These are phyloP conservation scores for Lecanicillium sp. DNA, from an alignment of 2,329 filamentous ascomycete genomes.

Conservation along the genomic window DNA sequence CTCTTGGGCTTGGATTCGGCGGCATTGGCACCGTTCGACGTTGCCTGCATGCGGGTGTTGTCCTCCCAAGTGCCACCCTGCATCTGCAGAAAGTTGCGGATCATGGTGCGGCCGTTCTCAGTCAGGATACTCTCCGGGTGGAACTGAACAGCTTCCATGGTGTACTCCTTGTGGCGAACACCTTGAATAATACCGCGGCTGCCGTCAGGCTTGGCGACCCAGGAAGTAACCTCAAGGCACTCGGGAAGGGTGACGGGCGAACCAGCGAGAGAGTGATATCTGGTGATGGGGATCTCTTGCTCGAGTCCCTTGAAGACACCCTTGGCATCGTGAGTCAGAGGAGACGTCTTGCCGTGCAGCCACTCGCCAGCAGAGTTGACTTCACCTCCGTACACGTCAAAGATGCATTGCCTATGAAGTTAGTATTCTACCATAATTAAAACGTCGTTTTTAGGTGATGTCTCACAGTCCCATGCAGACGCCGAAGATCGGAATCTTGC, in stretches of 20 bases:
- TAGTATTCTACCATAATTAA: neutral
- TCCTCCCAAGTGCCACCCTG: slow-evolving; percentile 88
- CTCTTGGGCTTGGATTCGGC: slow-evolving; percentile 46
- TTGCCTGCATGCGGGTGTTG: slow-evolving; percentile 54
- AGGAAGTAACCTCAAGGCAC: slow-evolving; percentile 84
- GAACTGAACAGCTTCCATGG: slow-evolving; percentile 95
- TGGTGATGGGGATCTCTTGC: slow-evolving; percentile 78
- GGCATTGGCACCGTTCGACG: slow-evolving; percentile 22
- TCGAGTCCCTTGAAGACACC: slow-evolving; percentile 83
- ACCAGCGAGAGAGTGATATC: slow-evolving; percentile 94
- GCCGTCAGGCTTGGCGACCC: slow-evolving; percentile 71
- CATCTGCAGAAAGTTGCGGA: slow-evolving; percentile 85
- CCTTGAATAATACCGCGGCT: slow-evolving; percentile 91
- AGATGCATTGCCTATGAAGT: slow-evolving; percentile 74
- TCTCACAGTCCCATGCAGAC: slow-evolving; percentile 94
- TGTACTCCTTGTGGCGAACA: slow-evolving; percentile 83
- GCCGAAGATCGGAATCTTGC: slow-evolving; percentile 93
- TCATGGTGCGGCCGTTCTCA: slow-evolving; percentile 79
- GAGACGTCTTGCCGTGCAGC: slow-evolving; percentile 93
- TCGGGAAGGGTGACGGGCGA: slow-evolving; percentile 81
- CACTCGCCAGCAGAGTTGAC: slow-evolving; percentile 94
- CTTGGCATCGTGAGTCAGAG: slow-evolving; percentile 79
- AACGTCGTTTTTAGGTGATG: slow-evolving; percentile 19
- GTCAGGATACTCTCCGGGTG: slow-evolving; percentile 97
- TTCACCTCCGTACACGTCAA: slow-evolving; percentile 84